A percentile compares a stretch with the other conserved stretches of the same genome.
Evolutionary conservation across 2,329 filamentous ascomycete genomes (phyloP).

Genomic region (Diaporthe helianthi): DNA sequence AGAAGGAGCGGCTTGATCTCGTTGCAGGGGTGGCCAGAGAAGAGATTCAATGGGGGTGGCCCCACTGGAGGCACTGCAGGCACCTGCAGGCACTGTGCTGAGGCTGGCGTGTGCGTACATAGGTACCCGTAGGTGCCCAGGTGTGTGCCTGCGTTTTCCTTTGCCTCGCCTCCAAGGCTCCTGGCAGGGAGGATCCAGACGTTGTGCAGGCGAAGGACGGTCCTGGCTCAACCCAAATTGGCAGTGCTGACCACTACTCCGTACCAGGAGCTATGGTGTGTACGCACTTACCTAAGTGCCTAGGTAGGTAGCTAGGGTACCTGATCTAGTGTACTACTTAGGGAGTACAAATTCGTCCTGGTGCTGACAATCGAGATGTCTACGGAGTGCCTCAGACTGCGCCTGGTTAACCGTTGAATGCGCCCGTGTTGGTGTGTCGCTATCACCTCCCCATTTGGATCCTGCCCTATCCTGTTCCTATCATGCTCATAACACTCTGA

Average conservation of each 20-base stretch:
- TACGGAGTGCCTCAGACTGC: slow-evolving; percentile 18
- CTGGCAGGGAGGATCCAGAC: slow-evolving; percentile 17
- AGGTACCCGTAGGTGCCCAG: too few relatives aligned
- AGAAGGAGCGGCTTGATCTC: slow-evolving; percentile 28
- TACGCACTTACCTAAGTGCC: too few relatives aligned
- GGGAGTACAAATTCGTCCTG: not conserved
- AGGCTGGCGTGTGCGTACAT: not conserved
- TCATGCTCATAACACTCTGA: too few relatives aligned
- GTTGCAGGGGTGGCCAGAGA: slow-evolving; percentile 9
- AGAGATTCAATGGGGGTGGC: slow-evolving; percentile 10
- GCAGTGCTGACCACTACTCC: slow-evolving; percentile 2
- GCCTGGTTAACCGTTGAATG: slow-evolving; percentile 17
- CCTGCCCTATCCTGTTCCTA: not conserved
- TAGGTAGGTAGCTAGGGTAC: too few relatives aligned
- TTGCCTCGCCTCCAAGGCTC: not conserved
- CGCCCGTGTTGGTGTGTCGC: slow-evolving; percentile 20
- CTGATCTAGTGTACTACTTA: too few relatives aligned
- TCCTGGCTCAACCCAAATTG: slow-evolving; percentile 15
- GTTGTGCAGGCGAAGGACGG: slow-evolving; percentile 12
- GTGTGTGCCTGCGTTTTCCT: not conserved
- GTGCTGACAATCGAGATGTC: not conserved
- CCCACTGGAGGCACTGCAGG: slow-evolving; percentile 2
- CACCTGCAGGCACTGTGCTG: slow-evolving; percentile 18
- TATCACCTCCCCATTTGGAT: slow-evolving; percentile 15
- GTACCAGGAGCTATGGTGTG: too few relatives aligned